phyloP scores from a whole-genome alignment of 2,329 filamentous ascomycete species.

The Apiospora malaysiana region DNA sequence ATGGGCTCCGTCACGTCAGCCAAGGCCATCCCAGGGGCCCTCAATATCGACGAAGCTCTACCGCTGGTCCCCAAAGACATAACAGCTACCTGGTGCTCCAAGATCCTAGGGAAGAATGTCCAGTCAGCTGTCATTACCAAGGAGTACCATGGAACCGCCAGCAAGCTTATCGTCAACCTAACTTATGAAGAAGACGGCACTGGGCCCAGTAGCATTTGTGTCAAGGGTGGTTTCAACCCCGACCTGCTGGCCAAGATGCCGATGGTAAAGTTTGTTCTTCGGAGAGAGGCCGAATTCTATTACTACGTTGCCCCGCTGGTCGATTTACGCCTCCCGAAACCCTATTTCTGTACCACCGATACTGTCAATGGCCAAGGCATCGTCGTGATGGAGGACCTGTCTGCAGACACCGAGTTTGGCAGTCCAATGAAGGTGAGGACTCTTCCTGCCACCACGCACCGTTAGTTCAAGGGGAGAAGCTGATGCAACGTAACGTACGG shows the following conservation, averaged over 20 bases:
- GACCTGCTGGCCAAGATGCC: slow-evolving; percentile 19
- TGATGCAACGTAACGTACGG: neutral
- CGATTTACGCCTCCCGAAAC: slow-evolving; percentile 26
- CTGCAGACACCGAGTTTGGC: slow-evolving; percentile 14
- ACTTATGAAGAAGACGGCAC: slow-evolving; percentile 25
- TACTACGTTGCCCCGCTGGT: slow-evolving; percentile 28
- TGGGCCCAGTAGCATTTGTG: slow-evolving; percentile 26
- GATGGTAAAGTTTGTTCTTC: slow-evolving; percentile 23
- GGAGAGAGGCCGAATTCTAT: slow-evolving; percentile 31
- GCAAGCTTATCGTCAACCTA: slow-evolving; percentile 28
- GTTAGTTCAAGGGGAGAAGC: neutral
- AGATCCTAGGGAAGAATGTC: slow-evolving; percentile 26
- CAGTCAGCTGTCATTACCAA: slow-evolving; percentile 24
- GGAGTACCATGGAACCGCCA: slow-evolving; percentile 29
- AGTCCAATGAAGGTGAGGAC: neutral
- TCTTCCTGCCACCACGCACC: neutral
- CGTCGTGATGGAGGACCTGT: slow-evolving; percentile 29
- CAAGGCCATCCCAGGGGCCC: slow-evolving; percentile 24
- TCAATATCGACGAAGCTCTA: slow-evolving; percentile 17
- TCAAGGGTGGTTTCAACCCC: slow-evolving; percentile 32
- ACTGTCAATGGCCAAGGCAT: slow-evolving; percentile 29
- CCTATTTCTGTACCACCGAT: slow-evolving; percentile 27
- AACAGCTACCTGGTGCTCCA: slow-evolving; percentile 28
- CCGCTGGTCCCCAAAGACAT: slow-evolving; percentile 25
- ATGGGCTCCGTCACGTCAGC: neutral